Conservation (phyloP, 2,329 filamentous ascomycete genomes). For the Phialophora macrospora region DNA sequence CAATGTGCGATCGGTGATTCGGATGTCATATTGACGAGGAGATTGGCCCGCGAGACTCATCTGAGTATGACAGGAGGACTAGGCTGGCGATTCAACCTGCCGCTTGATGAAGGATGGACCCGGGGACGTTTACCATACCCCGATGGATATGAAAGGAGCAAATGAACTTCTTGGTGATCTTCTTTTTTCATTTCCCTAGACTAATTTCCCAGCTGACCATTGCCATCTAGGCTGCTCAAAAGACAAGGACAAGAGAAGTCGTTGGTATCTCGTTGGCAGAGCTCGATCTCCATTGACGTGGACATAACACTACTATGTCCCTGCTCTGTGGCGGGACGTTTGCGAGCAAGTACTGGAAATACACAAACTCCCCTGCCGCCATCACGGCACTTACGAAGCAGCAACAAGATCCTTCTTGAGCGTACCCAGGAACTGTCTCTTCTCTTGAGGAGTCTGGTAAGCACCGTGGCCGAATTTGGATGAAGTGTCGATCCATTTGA, state of each 20-base stretch:
- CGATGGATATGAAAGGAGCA: not conserved
- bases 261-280: not conserved
- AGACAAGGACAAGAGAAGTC: not conserved
- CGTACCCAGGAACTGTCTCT: conserved; percentile 95
- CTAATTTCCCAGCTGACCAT: not conserved
- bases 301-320: not conserved
- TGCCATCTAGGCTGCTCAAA: not conserved
- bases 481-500: conserved; percentile 99
- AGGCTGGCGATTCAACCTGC: not conserved
- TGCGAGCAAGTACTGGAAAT: not conserved
- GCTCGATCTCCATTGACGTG: not conserved
- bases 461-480: conserved; percentile 99
- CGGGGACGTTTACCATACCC: not conserved
- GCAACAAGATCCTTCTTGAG: conserved; percentile 95
- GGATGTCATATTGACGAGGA: no score
- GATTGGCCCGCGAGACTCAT: no score
- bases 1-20: no score
- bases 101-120: not conserved
- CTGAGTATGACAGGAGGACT: not conserved
- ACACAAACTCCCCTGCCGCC: not conserved
- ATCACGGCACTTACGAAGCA: conserved; percentile 54
- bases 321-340: not conserved
- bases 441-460: conserved; percentile 98
- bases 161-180: not conserved
- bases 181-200: not conserved